A percentile compares a stretch with the other conserved stretches of the same genome.
Conservation (phyloP, 2,329 filamentous ascomycete genomes). For the Ceratocystis papillata region DNA sequence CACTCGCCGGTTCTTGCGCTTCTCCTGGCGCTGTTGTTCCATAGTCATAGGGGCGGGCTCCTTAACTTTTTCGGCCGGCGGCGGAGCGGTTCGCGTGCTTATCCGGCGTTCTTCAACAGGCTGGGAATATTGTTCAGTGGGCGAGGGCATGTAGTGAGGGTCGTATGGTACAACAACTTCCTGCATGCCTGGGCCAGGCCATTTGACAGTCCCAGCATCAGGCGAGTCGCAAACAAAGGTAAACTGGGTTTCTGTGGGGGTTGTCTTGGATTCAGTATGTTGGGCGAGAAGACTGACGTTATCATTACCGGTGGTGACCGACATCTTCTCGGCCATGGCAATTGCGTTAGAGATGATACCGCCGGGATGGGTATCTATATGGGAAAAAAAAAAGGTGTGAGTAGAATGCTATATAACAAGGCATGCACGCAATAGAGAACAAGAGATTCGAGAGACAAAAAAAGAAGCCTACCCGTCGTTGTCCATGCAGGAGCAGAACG, state of each 20-base stretch:
- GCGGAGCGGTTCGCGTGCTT: not conserved
- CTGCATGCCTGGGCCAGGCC: slow-evolving; percentile 47
- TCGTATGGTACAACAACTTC: slow-evolving; percentile 26
- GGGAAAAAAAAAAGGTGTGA: not conserved
- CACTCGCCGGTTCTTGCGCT: slow-evolving; percentile 53
- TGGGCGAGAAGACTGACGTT: slow-evolving; percentile 70
- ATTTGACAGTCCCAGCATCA: slow-evolving; percentile 65
- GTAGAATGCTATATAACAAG: slow-evolving; percentile 23
- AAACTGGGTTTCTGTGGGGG: slow-evolving; percentile 73
- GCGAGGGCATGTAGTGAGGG: slow-evolving; percentile 25
- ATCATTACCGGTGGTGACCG: slow-evolving; percentile 56
- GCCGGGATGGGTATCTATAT: slow-evolving; percentile 38
- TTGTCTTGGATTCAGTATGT: slow-evolving; percentile 48
- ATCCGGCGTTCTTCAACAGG: not conserved
- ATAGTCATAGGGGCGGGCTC: slow-evolving; percentile 17
- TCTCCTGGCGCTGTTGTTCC: slow-evolving; percentile 26
- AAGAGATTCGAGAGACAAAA: not conserved
- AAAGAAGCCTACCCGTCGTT: slow-evolving; percentile 7
- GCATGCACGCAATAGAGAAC: not conserved
- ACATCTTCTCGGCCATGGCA: slow-evolving; percentile 68
- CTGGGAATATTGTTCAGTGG: slow-evolving; percentile 26
- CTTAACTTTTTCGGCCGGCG: slow-evolving; percentile 4
- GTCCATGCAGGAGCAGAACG: not conserved
- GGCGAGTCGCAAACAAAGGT: slow-evolving; percentile 94
- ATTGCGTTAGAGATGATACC: slow-evolving; percentile 91